Evolutionary conservation across 2,329 filamentous ascomycete species (phyloP).

Genomic region (Exophiala viscosa): DNA sequence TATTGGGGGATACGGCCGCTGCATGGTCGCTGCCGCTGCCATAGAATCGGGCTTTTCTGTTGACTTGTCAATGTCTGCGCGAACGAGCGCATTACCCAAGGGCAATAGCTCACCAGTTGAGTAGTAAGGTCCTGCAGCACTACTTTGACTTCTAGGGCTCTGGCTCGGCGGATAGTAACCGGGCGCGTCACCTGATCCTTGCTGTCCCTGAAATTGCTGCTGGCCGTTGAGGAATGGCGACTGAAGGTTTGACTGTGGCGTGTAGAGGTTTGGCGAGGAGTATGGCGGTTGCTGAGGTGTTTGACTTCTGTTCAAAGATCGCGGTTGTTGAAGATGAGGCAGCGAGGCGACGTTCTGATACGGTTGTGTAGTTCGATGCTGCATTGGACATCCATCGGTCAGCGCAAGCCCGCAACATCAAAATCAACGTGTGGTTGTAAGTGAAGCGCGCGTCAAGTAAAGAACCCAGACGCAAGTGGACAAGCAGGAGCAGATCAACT

Average conservation of each 20-base stretch:
- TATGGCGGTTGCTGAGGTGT: slow-evolving; percentile 22
- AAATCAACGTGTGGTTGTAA: background rate
- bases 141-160: slow-evolving; percentile 78
- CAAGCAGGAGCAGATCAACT: slow-evolving; percentile 13
- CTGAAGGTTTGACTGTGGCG: slow-evolving; percentile 36
- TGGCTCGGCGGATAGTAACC: slow-evolving; percentile 73
- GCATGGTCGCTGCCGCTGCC: slow-evolving; percentile 62
- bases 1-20: slow-evolving; percentile 72
- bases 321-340: slow-evolving; percentile 31
- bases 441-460: slow-evolving; percentile 1
- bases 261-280: slow-evolving; percentile 22
- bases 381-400: slow-evolving; percentile 26
- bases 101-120: slow-evolving; percentile 67
- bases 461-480: slow-evolving; percentile 13
- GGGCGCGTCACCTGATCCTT: slow-evolving; percentile 62
- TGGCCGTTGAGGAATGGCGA: slow-evolving; percentile 60
- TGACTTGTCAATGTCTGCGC: slow-evolving; percentile 46
- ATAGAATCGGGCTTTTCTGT: slow-evolving; percentile 71
- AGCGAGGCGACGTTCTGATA: slow-evolving; percentile 25
- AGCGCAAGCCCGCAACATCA: slow-evolving; percentile 7
- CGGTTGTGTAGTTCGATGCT: slow-evolving; percentile 27
- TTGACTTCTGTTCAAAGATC: slow-evolving; percentile 24
- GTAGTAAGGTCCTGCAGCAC: slow-evolving; percentile 77
- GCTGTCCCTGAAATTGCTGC: slow-evolving; percentile 32
- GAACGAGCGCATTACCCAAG: background rate